phyloP scores from a whole-genome alignment of 1,284 basidiomycete genomes.

The Tremellales sp. region DNA sequence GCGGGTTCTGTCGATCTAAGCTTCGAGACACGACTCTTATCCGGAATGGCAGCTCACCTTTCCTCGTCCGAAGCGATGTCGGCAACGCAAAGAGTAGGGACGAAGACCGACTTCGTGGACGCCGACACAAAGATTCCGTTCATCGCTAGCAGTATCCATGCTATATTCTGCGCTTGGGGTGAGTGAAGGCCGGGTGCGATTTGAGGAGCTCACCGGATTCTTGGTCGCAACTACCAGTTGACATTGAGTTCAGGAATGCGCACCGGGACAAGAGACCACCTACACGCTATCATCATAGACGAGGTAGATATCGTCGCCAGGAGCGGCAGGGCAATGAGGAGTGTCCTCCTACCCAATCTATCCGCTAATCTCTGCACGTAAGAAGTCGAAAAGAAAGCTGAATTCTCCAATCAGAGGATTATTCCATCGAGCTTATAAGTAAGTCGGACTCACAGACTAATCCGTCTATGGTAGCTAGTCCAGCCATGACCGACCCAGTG shows the following conservation, averaged over 20 bases:
- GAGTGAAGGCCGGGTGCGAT: no score
- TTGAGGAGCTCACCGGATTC: no score
- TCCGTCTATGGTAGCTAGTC: constrained; percentile 31
- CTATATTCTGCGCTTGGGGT: constrained; percentile 7
- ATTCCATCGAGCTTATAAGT: not conserved
- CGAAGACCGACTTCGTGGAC: constrained; percentile 34
- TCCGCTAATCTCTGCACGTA: constrained; percentile 32
- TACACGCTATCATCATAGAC: constrained; percentile 31
- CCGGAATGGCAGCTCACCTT: constrained; percentile 11
- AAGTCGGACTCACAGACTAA: constrained; percentile 22
- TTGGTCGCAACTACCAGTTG: no score
- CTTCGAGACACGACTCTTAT: not conserved
- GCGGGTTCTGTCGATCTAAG: constrained; percentile 17
- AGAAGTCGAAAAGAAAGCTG: constrained; percentile 33
- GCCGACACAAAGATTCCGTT: constrained; percentile 33
- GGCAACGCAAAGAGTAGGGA: constrained; percentile 29
- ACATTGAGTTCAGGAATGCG: no score
- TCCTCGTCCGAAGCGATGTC: constrained; percentile 27
- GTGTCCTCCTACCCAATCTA: constrained; percentile 24
- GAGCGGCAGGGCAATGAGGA: constrained; percentile 27
- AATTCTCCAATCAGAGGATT: not conserved
- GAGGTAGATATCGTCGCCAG: constrained; percentile 29
- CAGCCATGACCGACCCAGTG: constrained; percentile 29
- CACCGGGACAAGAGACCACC: constrained; percentile 4
- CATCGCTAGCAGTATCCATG: constrained; percentile 26